Percentiles rank a stretch among this genome's conserved stretches.
Conservation (phyloP, 2,329 filamentous ascomycete species). For the Sporothrix mexicana region DNA sequence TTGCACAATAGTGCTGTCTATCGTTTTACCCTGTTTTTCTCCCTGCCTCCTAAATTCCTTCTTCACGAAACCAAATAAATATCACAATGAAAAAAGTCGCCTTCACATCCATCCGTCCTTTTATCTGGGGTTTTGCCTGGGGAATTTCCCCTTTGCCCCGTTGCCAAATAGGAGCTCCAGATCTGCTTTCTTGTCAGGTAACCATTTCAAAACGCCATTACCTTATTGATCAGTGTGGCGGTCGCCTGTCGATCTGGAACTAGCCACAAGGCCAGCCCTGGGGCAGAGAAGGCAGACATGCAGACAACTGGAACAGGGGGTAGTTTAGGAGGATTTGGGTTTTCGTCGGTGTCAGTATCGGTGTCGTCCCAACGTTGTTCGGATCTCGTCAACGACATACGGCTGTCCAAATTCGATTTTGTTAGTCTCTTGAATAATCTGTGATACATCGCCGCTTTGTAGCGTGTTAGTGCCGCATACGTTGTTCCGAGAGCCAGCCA, state of each 20-base stretch:
- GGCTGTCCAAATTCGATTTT: conserved; percentile 18
- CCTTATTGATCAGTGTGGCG: conserved; percentile 26
- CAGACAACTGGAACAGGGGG: not conserved
- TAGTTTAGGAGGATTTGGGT: not conserved
- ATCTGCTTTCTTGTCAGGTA: conserved; percentile 33
- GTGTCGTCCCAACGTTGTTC: too few relatives aligned
- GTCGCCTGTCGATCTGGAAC: conserved; percentile 10
- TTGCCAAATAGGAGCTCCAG: conserved; percentile 27
- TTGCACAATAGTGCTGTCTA: conserved; percentile 11
- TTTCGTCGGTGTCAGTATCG: not conserved
- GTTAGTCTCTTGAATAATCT: not conserved
- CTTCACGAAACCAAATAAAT: not conserved
- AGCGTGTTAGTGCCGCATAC: conserved; percentile 25
- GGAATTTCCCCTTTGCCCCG: conserved; percentile 25
- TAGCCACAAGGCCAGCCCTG: conserved; percentile 5
- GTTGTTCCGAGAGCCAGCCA: conserved; percentile 21
- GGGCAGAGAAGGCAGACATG: not conserved
- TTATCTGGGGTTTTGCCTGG: conserved; percentile 18
- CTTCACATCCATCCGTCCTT: conserved; percentile 5
- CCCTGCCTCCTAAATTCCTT: not conserved
- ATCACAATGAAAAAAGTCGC: not conserved
- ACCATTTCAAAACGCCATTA: conserved; percentile 36
- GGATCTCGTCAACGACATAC: not conserved
- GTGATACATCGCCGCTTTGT: conserved; percentile 19
- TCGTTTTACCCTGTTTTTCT: not conserved